Conservation (phyloP, 805 yeast species). For the Ogataea pignaliae region DNA sequence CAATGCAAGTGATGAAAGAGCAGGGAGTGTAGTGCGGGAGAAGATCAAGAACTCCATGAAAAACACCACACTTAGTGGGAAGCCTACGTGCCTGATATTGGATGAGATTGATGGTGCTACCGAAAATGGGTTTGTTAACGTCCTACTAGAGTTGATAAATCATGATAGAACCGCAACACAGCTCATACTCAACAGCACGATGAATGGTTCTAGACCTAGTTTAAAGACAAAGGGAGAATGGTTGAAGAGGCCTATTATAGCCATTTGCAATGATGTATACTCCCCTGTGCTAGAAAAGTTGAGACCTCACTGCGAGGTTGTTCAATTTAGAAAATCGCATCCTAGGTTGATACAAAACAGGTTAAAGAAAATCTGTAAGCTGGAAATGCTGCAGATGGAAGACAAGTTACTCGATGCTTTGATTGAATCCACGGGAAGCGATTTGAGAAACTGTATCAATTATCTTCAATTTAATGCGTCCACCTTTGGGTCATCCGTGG, state of each 20-base stretch:
- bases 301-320: constrained; percentile 67
- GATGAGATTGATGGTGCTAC: constrained; percentile 88
- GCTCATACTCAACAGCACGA: constrained; percentile 20
- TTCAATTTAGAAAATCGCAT: constrained; percentile 59
- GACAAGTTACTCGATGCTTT: constrained; percentile 56
- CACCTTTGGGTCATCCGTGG: background rate
- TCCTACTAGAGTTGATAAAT: constrained; percentile 51
- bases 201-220: constrained; percentile 19
- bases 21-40: constrained; percentile 48
- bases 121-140: constrained; percentile 58
- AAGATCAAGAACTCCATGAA: constrained; percentile 60
- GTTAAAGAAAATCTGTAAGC: constrained; percentile 45
- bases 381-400: constrained; percentile 48
- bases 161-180: constrained; percentile 53
- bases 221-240: constrained; percentile 28
- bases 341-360: constrained; percentile 42
- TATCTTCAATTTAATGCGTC: constrained; percentile 61
- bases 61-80: constrained; percentile 59
- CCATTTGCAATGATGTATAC: constrained; percentile 86
- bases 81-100: constrained; percentile 76
- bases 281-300: constrained; percentile 69
- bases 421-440: constrained; percentile 70
- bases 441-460: constrained; percentile 81
- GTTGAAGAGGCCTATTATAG: constrained; percentile 79
- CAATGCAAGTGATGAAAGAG: constrained; percentile 80